Evolutionary conservation across 768 basidiomycete genomes (phyloP).

Genomic region (Trametes elegans): DNA sequence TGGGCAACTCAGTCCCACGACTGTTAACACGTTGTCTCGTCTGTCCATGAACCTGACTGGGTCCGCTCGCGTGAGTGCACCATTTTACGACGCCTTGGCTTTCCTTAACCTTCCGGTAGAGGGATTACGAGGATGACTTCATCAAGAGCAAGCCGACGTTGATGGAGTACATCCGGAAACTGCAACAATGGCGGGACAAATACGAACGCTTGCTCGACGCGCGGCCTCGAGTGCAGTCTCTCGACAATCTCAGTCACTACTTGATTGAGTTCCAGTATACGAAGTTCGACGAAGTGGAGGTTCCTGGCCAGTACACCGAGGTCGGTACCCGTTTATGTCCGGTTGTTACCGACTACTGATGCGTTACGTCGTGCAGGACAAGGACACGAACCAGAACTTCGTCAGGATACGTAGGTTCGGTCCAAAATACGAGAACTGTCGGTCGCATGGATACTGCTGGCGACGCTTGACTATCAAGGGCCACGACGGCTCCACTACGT

Average conservation of each 20-base stretch:
- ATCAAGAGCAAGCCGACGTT: conserved; percentile 73
- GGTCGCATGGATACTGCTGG: conserved; percentile 83
- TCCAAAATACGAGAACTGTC: conserved; percentile 86
- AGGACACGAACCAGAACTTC: conserved; percentile 91
- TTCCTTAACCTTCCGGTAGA: conserved; percentile 41
- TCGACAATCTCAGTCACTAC: conserved; percentile 88
- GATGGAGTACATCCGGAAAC: conserved; percentile 82
- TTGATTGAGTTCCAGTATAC: conserved; percentile 97
- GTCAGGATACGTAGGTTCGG: conserved; percentile 88
- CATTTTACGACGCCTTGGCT: neutral
- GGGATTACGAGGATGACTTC: conserved; percentile 91
- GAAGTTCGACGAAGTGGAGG: conserved; percentile 96
- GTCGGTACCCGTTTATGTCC: conserved; percentile 44
- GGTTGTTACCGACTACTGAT: neutral
- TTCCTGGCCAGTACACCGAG: conserved; percentile 99
- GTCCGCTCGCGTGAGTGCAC: conserved; percentile 50
- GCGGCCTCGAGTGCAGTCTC: conserved; percentile 76
- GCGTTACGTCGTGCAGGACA: conserved; percentile 60
- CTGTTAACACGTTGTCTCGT: conserved; percentile 53
- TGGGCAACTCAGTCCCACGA: conserved; percentile 54
- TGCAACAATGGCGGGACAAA: conserved; percentile 92
- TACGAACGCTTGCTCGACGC: conserved; percentile 84
- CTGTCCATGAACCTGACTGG: conserved; percentile 60
- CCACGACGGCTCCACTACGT: conserved; percentile 82
- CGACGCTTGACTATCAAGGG: conserved; percentile 90